Evolutionary conservation across 2,329 filamentous ascomycete genomes (phyloP).

Genomic region (Neonectria punicea): DNA sequence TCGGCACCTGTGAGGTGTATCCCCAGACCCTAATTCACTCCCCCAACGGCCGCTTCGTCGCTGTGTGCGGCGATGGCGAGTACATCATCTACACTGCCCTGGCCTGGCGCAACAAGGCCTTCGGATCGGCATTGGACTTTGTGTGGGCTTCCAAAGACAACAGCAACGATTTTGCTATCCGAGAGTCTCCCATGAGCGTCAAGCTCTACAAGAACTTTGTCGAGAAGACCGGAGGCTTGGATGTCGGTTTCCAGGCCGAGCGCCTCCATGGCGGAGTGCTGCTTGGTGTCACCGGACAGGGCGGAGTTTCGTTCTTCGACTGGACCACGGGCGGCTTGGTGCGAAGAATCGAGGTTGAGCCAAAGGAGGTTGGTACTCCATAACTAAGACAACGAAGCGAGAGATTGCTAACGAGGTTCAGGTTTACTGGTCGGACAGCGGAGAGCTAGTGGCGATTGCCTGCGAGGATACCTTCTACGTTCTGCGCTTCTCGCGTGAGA

Average conservation of each 20-base stretch:
- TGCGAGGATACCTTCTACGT: conserved; percentile 98
- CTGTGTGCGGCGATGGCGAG: conserved; percentile 90
- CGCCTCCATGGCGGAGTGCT: conserved; percentile 89
- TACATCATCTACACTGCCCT: conserved; percentile 99
- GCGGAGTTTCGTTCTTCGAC: conserved; percentile 95
- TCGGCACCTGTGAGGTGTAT: conserved; percentile 96
- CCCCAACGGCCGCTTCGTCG: conserved; percentile 90
- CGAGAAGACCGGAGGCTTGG: conserved; percentile 86
- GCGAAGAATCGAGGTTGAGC: conserved; percentile 86
- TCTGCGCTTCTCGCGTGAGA: conserved; percentile 88
- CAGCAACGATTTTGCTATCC: conserved; percentile 97
- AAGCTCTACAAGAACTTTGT: conserved; percentile 99
- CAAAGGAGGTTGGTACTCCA: conserved; percentile 55
- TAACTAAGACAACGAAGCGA: neutral
- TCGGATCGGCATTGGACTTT: conserved; percentile 94
- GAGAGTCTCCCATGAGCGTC: conserved; percentile 92
- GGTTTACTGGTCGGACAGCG: conserved; percentile 98
- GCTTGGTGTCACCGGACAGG: conserved; percentile 93
- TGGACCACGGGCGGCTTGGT: conserved; percentile 92
- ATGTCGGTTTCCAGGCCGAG: conserved; percentile 95
- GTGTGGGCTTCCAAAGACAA: conserved; percentile 98
- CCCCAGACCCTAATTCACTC: conserved; percentile 94
- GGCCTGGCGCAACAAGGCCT: conserved; percentile 97
- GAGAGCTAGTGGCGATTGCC: conserved; percentile 90
- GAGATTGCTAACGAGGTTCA: conserved; percentile 44